These are phyloP conservation scores for Prunus armeniaca DNA, from an alignment of 306 rosid species.

Conservation along the genomic window DNA sequence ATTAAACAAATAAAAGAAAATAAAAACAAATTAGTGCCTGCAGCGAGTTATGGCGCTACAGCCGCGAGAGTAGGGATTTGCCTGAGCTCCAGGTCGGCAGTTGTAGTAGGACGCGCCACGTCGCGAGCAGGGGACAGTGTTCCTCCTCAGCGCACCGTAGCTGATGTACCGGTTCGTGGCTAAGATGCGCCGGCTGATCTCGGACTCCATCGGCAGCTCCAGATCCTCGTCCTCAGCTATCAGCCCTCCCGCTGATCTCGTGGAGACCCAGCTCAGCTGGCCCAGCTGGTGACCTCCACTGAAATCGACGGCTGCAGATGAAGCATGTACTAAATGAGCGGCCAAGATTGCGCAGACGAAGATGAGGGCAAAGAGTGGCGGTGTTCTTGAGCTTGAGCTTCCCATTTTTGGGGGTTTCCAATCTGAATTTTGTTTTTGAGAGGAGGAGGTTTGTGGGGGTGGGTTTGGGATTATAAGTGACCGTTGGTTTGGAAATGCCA, in stretches of 20 bases:
- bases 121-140: conserved; percentile 82
- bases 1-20: background rate
- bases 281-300: conserved; percentile 33
- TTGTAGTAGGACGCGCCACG: conserved; percentile 98
- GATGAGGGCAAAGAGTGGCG: conserved; percentile 20
- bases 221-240: conserved; percentile 46
- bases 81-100: conserved; percentile 87
- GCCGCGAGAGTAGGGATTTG: conserved; percentile 87
- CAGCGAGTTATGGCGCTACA: conserved; percentile 84
- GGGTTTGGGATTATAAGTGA: conserved; percentile 30
- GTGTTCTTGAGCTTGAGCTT: conserved; percentile 21
- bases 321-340: conserved; percentile 36
- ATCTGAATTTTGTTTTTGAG: background rate
- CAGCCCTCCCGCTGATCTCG: conserved; percentile 43
- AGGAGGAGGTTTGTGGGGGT: background rate
- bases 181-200: conserved; percentile 76
- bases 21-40: conserved; percentile 44
- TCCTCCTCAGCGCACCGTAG: conserved; percentile 94
- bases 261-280: conserved; percentile 38
- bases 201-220: conserved; percentile 84
- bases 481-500: conserved; percentile 25
- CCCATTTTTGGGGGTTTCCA: conserved; percentile 36
- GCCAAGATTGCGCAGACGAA: conserved; percentile 48
- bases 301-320: conserved; percentile 52
- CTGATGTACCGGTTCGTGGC: conserved; percentile 66